A percentile compares a stretch with the other conserved stretches of the same genome.
These are phyloP conservation scores for Massarina eburnea DNA, from an alignment of 2,329 filamentous ascomycete genomes.

Conservation along the genomic window DNA sequence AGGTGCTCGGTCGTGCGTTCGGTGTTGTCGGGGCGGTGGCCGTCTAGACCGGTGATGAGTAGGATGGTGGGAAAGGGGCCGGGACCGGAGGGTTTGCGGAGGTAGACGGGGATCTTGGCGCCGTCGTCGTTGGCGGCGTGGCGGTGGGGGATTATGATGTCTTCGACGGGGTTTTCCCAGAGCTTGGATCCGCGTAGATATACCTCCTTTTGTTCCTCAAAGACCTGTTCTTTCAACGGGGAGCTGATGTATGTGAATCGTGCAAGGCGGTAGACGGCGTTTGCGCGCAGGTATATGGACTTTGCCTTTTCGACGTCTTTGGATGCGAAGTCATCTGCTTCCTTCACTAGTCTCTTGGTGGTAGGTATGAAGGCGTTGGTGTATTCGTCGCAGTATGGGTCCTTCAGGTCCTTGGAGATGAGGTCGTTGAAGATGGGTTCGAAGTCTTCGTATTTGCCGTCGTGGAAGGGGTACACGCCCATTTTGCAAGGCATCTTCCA, in stretches of 20 bases:
- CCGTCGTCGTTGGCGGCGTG: constrained; percentile 56
- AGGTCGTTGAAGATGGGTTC: constrained; percentile 55
- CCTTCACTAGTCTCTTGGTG: constrained; percentile 57
- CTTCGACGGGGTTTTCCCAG: constrained; percentile 57
- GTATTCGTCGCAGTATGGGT: constrained; percentile 65
- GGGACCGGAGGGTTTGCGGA: constrained; percentile 55
- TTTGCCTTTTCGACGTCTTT: constrained; percentile 57
- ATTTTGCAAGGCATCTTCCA: constrained; percentile 38
- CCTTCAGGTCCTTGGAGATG: constrained; percentile 59
- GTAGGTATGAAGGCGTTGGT: constrained; percentile 63
- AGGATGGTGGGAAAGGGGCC: constrained; percentile 54
- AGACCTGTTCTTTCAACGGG: constrained; percentile 59
- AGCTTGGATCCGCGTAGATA: constrained; percentile 57
- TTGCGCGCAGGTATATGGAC: constrained; percentile 67
- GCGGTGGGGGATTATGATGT: constrained; percentile 62
- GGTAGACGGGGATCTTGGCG: constrained; percentile 62
- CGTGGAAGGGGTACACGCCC: constrained; percentile 72
- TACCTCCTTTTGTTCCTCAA: constrained; percentile 64
- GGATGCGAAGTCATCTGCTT: constrained; percentile 53
- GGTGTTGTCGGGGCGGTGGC: constrained; percentile 55
- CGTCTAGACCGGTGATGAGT: constrained; percentile 60
- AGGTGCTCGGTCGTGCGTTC: constrained; percentile 50
- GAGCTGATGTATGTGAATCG: constrained; percentile 64
- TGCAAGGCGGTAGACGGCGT: constrained; percentile 70
- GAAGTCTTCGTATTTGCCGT: constrained; percentile 68